Conservation (phyloP, 306 rosid species). For the Dicorynia guianensis region DNA sequence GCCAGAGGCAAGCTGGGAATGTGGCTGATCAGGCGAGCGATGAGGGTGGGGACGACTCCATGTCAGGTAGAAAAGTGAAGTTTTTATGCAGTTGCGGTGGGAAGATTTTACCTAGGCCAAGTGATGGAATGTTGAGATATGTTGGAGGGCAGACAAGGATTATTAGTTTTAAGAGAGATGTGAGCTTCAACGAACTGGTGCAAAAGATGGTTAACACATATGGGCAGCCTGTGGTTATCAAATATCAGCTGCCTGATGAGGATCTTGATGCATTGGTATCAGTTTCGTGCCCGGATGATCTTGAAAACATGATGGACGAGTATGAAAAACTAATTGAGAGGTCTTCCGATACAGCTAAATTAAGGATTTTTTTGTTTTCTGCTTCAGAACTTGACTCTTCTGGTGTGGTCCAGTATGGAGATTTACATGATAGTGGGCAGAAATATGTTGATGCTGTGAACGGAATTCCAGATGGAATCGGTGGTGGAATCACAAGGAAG, state of each 20-base stretch:
- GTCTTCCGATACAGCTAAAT: constrained; percentile 76
- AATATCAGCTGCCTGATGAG: constrained; percentile 91
- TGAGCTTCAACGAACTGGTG: constrained; percentile 63
- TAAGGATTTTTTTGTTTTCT: constrained; percentile 81
- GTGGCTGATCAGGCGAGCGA: constrained; percentile 58
- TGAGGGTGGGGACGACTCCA: constrained; percentile 73
- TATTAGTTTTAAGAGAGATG: constrained; percentile 75
- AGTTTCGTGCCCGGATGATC: constrained; percentile 82
- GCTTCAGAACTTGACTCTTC: constrained; percentile 65
- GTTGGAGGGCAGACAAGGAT: constrained; percentile 96
- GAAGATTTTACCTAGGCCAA: constrained; percentile 85
- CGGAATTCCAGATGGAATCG: constrained; percentile 56
- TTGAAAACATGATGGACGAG: constrained; percentile 95
- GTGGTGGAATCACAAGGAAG: constrained; percentile 56
- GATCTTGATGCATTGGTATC: constrained; percentile 94
- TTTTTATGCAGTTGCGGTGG: constrained; percentile 91
- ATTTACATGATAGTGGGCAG: constrained; percentile 68
- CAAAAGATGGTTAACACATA: constrained; percentile 75
- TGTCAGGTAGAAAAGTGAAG: constrained; percentile 68
- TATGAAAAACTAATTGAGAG: constrained; percentile 75
- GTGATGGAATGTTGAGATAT: constrained; percentile 88
- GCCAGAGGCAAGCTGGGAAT: constrained; percentile 44
- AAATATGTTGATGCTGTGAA: constrained; percentile 86
- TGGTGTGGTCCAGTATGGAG: constrained; percentile 52
- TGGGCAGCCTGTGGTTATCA: constrained; percentile 80